Percentiles rank a stretch among this genome's conserved stretches.
Conservation (phyloP, 108 stramenopile genomes). For the Epipyxis sp. region DNA sequence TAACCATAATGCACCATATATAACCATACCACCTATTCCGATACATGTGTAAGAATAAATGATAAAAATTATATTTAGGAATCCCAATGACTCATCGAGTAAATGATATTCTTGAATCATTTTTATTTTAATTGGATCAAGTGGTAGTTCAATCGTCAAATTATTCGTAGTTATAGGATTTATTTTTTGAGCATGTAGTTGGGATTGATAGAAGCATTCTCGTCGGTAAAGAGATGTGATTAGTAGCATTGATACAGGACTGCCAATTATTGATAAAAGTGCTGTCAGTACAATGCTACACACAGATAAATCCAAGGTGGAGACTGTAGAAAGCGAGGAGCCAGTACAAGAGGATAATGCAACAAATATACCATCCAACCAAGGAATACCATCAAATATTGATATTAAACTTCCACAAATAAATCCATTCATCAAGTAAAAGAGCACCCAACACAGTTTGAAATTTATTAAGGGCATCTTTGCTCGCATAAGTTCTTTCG, state of each 20-base stretch:
- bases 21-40: neutral
- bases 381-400: too few species aligned
- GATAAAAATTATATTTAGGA: slow-evolving; percentile 43
- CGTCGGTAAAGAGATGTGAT: neutral
- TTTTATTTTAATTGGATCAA: neutral
- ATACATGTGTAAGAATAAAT: slow-evolving; percentile 36
- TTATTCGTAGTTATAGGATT: neutral
- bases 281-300: neutral
- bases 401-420: too few species aligned
- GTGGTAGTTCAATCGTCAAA: neutral
- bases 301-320: neutral
- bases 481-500: too few species aligned
- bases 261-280: neutral
- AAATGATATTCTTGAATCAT: neutral
- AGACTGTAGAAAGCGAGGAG: neutral
- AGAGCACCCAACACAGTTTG: too few species aligned
- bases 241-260: neutral
- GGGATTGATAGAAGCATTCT: neutral
- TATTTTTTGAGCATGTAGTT: neutral
- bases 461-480: too few species aligned
- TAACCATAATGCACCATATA: neutral
- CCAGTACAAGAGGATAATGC: neutral
- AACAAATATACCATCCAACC: slow-evolving; percentile 1
- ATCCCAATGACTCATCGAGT: slow-evolving; percentile 36
- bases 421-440: too few species aligned